Base-by-base conservation (phyloP, 345 rosid genomes). In the Gynandropsis gynandra region DNA sequence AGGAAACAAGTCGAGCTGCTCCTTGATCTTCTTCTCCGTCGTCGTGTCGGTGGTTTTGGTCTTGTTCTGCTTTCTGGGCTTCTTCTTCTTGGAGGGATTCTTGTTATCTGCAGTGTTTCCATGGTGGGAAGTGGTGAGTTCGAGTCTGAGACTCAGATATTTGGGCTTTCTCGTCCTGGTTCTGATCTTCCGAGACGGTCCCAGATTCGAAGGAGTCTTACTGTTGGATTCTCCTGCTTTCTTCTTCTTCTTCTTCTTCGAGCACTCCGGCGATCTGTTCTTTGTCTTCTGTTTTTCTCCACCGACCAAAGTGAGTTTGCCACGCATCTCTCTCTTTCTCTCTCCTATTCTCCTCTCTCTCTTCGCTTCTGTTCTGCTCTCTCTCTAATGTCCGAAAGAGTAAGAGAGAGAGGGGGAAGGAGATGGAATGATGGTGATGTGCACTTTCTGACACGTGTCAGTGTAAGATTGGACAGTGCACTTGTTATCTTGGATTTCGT, bases 161-260 rank as follows among this genome's bases (percentile, higher is more conserved):
- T 83, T 85, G 9, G 83, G 97, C 50, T 67, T 89, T 10, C 81
- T 80, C 5, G 76, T 73, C 47, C 64, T 86, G 42, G 71, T 72
- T 50, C 86, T 78, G 27, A 74, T 57, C 65, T 73, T 76, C 55
- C 82, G 70, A 59, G 89, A 47, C 2, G 71, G 52, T 42, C 59
- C 65, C 4, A 61, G 29, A 24, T 71, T 37, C 4, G 50, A 27
- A 4, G 59, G 15, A 59, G 49, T 12, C 10, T 56, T 44, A 7
- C 14, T 11, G 14, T 57, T 46, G 49, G 49, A 9, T 55, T 56
- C 38, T 43, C 36, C 50, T 35, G 50, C 34, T 52, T 58, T 54
- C 38, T 50, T 54, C 64, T 66, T 50, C 50, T 38, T 50, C 29
- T 49, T 62, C 57, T 42, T 51, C 51, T 21, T 32, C 2, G 61